Evolutionary conservation across 257 asterid species (phyloP).

Genomic region (Petrea volubilis): DNA sequence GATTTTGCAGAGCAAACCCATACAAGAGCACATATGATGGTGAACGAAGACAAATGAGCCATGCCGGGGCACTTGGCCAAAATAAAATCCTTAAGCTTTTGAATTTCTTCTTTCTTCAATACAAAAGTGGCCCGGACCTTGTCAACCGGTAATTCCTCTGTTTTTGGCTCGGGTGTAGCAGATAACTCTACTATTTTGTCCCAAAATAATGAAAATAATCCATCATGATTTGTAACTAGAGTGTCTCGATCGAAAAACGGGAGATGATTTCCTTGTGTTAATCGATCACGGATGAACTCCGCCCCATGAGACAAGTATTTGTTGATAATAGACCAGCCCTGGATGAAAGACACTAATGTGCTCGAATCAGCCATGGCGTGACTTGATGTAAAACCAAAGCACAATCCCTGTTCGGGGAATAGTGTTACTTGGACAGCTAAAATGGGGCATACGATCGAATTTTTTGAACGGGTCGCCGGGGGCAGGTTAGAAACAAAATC

Average conservation of each 20-base stretch:
- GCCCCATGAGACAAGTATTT: background rate
- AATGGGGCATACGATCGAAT: conserved; percentile 5
- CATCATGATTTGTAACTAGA: conserved; percentile 10
- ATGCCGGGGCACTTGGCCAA: background rate
- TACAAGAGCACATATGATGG: conserved; percentile 19
- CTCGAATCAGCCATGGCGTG: background rate
- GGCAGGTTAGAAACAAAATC: conserved; percentile 11
- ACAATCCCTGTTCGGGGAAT: conserved; percentile 28
- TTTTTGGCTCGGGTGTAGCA: background rate
- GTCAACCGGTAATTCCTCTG: background rate
- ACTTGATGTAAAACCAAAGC: conserved; percentile 21
- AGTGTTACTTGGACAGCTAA: conserved; percentile 33
- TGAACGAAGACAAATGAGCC: conserved; percentile 27
- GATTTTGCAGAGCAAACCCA: conserved; percentile 36
- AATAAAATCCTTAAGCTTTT: conserved; percentile 1
- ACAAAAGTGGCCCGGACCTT: conserved; percentile 26
- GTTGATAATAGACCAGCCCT: background rate
- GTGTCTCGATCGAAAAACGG: background rate
- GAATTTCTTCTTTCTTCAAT: too few species aligned
- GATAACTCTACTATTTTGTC: background rate
- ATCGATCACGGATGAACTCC: background rate
- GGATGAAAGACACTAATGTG: background rate
- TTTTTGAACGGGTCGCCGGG: background rate
- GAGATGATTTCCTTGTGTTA: background rate
- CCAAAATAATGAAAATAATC: conserved; percentile 4